Percentiles rank a stretch among this genome's conserved stretches.
Evolutionary conservation across 495 filamentous ascomycete genomes (phyloP).

Genomic region (Rhypophila decipiens): DNA sequence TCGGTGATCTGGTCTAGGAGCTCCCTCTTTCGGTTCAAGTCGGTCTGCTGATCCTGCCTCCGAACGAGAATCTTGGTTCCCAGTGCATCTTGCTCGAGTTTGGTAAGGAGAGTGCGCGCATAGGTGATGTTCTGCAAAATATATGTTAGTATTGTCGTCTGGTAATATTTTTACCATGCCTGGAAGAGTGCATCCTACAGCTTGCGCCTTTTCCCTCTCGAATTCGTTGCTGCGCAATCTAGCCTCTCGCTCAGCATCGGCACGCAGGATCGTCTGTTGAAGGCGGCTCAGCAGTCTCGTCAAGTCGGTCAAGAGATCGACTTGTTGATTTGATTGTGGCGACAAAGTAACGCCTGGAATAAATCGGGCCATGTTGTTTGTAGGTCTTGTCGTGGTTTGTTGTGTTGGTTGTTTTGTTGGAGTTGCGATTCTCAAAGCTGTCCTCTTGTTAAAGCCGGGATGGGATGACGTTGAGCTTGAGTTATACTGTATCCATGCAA

Average conservation of each 20-base stretch:
- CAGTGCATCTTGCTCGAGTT: conserved; percentile 67
- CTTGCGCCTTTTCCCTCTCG: conserved; percentile 61
- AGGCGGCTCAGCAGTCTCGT: conserved; percentile 68
- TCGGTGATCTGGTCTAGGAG: conserved; percentile 53
- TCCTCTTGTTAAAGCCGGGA: not conserved
- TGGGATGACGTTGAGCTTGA: too few relatives aligned
- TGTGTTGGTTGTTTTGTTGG: not conserved
- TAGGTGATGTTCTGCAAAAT: conserved; percentile 69
- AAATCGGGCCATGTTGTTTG: conserved; percentile 23
- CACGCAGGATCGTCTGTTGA: conserved; percentile 63
- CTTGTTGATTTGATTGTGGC: conserved; percentile 5
- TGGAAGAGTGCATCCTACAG: conserved; percentile 40
- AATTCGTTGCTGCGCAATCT: conserved; percentile 57
- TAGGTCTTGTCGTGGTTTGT: not conserved
- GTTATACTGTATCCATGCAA: too few relatives aligned
- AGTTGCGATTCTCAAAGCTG: not conserved
- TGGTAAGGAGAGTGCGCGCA: conserved; percentile 66
- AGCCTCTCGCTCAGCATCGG: conserved; percentile 51
- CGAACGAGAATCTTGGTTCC: conserved; percentile 57
- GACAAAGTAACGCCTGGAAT: conserved; percentile 12
- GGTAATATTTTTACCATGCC: not conserved
- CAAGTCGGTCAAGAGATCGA: conserved; percentile 47
- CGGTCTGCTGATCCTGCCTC: conserved; percentile 59
- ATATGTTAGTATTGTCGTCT: not conserved
- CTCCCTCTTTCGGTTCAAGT: conserved; percentile 59